Conservation (phyloP, 148 eudicot species). For the Rhododendron ferrugineum region DNA sequence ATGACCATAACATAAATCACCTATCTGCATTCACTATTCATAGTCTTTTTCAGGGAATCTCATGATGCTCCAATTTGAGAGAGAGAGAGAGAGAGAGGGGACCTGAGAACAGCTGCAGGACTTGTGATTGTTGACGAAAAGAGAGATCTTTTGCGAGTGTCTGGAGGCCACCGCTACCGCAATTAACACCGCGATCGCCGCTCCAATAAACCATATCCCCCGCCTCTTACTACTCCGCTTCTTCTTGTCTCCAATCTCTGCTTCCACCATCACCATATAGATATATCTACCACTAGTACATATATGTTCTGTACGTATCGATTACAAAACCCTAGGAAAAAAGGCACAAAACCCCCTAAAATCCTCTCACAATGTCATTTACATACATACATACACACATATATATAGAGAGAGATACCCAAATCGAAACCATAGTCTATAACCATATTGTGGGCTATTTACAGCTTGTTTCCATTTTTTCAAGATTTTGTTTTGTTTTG, state of each 20-base stretch:
- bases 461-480: neutral
- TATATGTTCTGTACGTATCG: neutral
- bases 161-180: slow-evolving; percentile 22
- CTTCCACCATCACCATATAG: slow-evolving; percentile 31
- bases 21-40: neutral
- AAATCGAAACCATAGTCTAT: neutral
- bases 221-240: slow-evolving; percentile 15
- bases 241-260: slow-evolving; percentile 13
- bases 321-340: neutral
- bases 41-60: neutral
- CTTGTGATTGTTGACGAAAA: slow-evolving; percentile 19
- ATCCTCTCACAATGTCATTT: neutral
- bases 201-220: slow-evolving; percentile 37
- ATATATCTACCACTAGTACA: neutral
- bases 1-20: neutral
- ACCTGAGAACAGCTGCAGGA: slow-evolving; percentile 58
- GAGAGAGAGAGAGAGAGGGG: slow-evolving; percentile 11
- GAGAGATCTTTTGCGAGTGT: slow-evolving; percentile 16
- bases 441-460: neutral
- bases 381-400: too few relatives aligned
- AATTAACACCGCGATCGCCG: slow-evolving; percentile 34
- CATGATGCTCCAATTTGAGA: slow-evolving; percentile 1
- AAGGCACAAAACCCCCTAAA: neutral
- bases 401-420: neutral
- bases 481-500: too few relatives aligned